phyloP scores from a whole-genome alignment of 192 early-diverging fungal genomes.

The Linderina pennispora region DNA sequence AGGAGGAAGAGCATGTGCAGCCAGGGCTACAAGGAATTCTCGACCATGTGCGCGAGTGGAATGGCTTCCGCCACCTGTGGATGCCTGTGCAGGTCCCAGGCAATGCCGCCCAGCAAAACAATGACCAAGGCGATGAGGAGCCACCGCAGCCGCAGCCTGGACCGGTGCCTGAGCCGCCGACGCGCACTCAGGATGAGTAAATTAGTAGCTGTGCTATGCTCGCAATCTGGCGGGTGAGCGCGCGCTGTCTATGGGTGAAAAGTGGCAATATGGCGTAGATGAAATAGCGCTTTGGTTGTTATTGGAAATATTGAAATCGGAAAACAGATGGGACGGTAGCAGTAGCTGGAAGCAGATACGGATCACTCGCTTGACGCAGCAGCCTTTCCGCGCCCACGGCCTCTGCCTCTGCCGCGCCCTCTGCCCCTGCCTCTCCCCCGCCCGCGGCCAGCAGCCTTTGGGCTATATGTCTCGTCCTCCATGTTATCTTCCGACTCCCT shows the following conservation, averaged over 20 bases:
- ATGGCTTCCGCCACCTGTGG: background rate
- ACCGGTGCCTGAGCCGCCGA: slow-evolving; percentile 2
- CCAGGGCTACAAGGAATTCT: too few relatives aligned
- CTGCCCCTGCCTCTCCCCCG: slow-evolving; percentile 35
- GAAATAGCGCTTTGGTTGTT: too few relatives aligned
- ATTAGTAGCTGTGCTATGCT: too few relatives aligned
- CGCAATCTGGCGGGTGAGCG: too few relatives aligned
- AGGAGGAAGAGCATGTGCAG: background rate
- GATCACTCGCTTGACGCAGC: too few relatives aligned
- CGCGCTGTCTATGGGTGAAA: too few relatives aligned
- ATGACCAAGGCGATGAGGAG: slow-evolving; percentile 1
- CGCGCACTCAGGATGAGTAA: too few relatives aligned
- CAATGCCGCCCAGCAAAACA: too few relatives aligned
- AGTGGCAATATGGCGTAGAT: too few relatives aligned
- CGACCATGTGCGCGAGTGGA: background rate
- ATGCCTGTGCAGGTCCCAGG: background rate
- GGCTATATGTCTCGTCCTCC: slow-evolving; percentile 14
- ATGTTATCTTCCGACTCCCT: slow-evolving; percentile 18
- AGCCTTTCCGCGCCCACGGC: slow-evolving; percentile 14
- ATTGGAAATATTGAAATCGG: too few relatives aligned
- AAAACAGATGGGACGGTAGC: too few relatives aligned
- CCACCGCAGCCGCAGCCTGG: slow-evolving; percentile 38
- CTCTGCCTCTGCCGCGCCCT: slow-evolving; percentile 30
- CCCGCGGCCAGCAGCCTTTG: slow-evolving; percentile 2
- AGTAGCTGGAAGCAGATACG: too few relatives aligned